Base-by-base conservation (phyloP, 768 basidiomycete genomes). In the Tylopilus rubrobrunneus region DNA sequence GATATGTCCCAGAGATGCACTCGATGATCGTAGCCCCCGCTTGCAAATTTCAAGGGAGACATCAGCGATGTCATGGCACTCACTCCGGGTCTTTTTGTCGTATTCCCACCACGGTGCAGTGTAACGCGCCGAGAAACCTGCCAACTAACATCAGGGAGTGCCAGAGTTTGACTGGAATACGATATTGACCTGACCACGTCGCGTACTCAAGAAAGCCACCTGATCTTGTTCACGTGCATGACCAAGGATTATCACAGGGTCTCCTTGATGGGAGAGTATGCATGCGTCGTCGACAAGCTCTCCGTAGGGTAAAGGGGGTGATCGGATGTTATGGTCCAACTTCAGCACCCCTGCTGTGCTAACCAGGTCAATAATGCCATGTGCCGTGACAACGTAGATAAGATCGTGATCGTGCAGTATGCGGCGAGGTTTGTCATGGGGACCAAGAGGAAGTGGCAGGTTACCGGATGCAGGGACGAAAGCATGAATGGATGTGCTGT, bases 1-100 rank as follows among this genome's bases (percentile, higher is more conserved):
- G 70, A 58, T 29, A 79, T 50, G 15, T 71, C 66, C 81, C 81
- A 81, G 7, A 80, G 60, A 52, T 79, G 78, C 17, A 81, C 71
- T 36, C 58, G 50, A 50, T 78, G 78, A 61, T 81, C 78, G 45
- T 77, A 72, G 6, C 79, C 79, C 25, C 78, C 80, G 9, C 71
- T 81, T 4, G 71, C 78, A 62, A 81, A 80, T 64, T 68, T 64
- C 36, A 66, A 60, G 12, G 74, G 71, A 33, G 73, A 74, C 61
- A 68, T 62, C 68, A 79, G 65, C 14, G 74, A 39, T n/a, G 74
- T 62, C 11, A 80, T 57, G 17, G 75, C 73, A 48, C 77, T 78
- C 29, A 74, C 70, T 4, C 78, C 79, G 14, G 65, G 59, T 55
- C 69, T 76, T 57, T 70, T 78, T 14, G n/a, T 40, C n/a, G 45